These are phyloP conservation scores for Carex myosuroides DNA, from an alignment of 176 grass and related monocot genomes.

Conservation along the genomic window DNA sequence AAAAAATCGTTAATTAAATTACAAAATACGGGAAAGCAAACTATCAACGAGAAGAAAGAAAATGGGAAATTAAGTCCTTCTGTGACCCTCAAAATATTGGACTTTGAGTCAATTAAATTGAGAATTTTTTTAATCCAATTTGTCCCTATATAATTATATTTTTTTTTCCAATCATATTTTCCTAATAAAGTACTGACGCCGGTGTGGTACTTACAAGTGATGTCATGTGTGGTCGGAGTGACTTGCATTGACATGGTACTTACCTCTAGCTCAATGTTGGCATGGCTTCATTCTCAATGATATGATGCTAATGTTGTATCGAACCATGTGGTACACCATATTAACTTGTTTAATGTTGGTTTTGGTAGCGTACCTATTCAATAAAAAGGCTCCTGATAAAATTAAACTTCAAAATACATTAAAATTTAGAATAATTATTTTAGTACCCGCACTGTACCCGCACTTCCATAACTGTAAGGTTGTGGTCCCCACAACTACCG, in stretches of 20 bases:
- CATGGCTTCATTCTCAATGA: not conserved
- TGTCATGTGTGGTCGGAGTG: not conserved
- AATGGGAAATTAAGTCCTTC: too few species aligned
- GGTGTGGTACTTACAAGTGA: not conserved
- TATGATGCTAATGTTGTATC: not conserved
- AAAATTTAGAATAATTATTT: too few species aligned
- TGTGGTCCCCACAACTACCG: too few species aligned
- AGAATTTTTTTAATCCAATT: too few species aligned
- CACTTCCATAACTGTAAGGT: too few species aligned
- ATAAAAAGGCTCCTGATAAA: not conserved
- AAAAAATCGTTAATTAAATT: too few species aligned
- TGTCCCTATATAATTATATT: not conserved
- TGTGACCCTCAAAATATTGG: too few species aligned
- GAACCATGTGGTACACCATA: not conserved
- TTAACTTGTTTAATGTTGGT: not conserved
- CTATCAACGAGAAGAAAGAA: too few species aligned
- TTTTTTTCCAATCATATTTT: not conserved
- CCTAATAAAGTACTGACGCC: not conserved
- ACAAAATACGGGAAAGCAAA: too few species aligned
- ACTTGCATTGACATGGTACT: not conserved
- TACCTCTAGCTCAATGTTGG: not conserved
- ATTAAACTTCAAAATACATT: too few species aligned
- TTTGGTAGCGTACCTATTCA: not conserved
- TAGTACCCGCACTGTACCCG: too few species aligned
- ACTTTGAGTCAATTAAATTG: too few species aligned